phyloP scores from a whole-genome alignment of 192 early-diverging fungal genomes.

The Coemansia sp. region DNA sequence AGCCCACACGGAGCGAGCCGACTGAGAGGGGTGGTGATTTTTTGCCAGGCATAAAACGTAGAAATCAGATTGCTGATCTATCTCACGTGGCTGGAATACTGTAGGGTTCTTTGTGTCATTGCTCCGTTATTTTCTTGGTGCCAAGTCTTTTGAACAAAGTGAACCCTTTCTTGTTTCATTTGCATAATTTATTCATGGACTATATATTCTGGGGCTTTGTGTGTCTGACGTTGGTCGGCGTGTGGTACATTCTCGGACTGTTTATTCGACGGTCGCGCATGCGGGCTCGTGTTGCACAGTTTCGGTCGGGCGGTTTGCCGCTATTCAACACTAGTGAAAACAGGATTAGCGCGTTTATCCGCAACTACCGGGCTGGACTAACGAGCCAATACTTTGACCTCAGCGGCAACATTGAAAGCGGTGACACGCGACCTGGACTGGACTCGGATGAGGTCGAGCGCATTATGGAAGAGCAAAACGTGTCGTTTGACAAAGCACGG shows the following conservation, averaged over 20 bases:
- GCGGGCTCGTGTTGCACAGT: slow-evolving; percentile 28
- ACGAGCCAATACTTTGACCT: slow-evolving; percentile 54
- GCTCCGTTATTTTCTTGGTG: background rate
- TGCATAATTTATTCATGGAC: slow-evolving; percentile 22
- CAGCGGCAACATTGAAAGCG: slow-evolving; percentile 38
- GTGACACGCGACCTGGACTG: slow-evolving; percentile 44
- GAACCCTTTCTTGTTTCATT: slow-evolving; percentile 7
- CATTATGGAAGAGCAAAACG: slow-evolving; percentile 44
- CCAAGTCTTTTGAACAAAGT: background rate
- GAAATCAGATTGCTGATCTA: too few relatives aligned
- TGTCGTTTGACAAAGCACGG: slow-evolving; percentile 55
- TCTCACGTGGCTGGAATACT: too few relatives aligned
- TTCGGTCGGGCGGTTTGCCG: slow-evolving; percentile 18
- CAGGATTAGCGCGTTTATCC: slow-evolving; percentile 32
- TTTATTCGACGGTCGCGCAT: slow-evolving; percentile 36
- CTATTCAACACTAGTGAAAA: slow-evolving; percentile 7
- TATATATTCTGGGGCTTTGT: slow-evolving; percentile 40
- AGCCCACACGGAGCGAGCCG: too few relatives aligned
- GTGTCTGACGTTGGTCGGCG: slow-evolving; percentile 24
- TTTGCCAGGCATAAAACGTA: too few relatives aligned
- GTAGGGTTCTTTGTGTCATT: too few relatives aligned
- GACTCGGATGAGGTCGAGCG: slow-evolving; percentile 47
- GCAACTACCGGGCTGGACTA: slow-evolving; percentile 45
- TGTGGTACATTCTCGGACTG: slow-evolving; percentile 48
- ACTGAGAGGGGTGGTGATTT: too few relatives aligned